These are phyloP conservation scores for Auricularia cornea DNA, from an alignment of 768 basidiomycete genomes.

Conservation along the genomic window DNA sequence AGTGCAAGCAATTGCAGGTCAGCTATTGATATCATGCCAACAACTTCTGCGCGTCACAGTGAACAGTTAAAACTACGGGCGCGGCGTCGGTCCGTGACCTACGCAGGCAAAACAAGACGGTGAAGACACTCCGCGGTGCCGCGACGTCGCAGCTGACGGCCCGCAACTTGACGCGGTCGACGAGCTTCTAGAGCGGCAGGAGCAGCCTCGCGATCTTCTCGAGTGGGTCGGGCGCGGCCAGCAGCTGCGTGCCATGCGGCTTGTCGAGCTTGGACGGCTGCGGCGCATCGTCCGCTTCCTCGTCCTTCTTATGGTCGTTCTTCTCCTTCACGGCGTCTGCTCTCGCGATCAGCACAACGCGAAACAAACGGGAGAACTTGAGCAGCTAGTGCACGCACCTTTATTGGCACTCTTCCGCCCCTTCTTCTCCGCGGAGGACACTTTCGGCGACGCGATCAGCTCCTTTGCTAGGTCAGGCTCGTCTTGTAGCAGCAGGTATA, in stretches of 20 bases:
- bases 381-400: background rate
- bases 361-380: too few species aligned
- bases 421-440: constrained; percentile 65
- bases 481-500: constrained; percentile 66
- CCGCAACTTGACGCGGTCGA: constrained; percentile 61
- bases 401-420: constrained; percentile 85
- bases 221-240: constrained; percentile 54
- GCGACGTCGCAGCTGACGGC: constrained; percentile 71
- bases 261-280: constrained; percentile 64
- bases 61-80: too few species aligned
- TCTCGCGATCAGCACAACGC: constrained; percentile 20
- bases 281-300: constrained; percentile 65
- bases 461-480: constrained; percentile 55
- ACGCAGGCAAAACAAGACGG: too few species aligned
- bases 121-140: constrained; percentile 74
- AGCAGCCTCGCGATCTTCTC: constrained; percentile 70
- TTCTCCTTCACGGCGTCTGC: constrained; percentile 30
- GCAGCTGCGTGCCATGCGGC: constrained; percentile 67
- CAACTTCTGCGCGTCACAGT: too few species aligned
- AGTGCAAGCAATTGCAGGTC: too few species aligned
- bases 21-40: too few species aligned
- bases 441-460: constrained; percentile 28
- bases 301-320: constrained; percentile 16
- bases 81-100: too few species aligned
- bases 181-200: constrained; percentile 48